Base-by-base conservation (phyloP, 2,329 filamentous ascomycete species). In the Xylariaceae sp. region DNA sequence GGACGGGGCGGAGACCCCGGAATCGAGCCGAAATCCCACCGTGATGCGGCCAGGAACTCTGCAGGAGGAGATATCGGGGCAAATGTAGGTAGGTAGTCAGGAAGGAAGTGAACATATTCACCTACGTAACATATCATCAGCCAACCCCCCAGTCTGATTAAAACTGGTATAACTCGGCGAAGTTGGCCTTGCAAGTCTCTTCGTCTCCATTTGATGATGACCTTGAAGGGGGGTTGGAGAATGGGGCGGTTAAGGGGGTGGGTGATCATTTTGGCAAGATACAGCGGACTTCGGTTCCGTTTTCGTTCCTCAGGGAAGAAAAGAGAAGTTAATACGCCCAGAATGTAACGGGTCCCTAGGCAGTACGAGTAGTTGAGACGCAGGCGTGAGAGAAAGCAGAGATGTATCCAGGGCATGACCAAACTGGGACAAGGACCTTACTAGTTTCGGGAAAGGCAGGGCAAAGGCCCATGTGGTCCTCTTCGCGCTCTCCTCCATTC, bases 281-380 rank as follows among this genome's bases (percentile, higher is more conserved):
- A n/a, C 47, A 17, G 37, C 23, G 47, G 47, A 11, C 15, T 49
- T 49, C 17, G 47, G 51, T 58, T 58, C 13, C 51, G 50, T 23
- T 54, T 58, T 39, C 18, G 56, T 63, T 63, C 61, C 61, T 30
- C 23, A 30, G 23, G 23, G 23, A 30, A 30, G 5, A 5, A 30
- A 61, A 53, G 53, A 57, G 23, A 30, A 30, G 23, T 30, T 48
- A 18, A 18, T 18, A 59, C 58, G 58, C 61, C 59, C 37, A 41
- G 56, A 61, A 63, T 63, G 61, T 55, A 55, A 63, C 61, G 58
- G 52, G 58, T 52, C 58, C 57, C n/a, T 55, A 60, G 23, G 23
- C 23, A 30, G 23, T 60, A 57, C 59, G 54, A 61, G 59, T 59
- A 56, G 55, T 34, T 41, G 37, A 51, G 58, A 53, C 55, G 56